A percentile compares a stretch with the other conserved stretches of the same genome.
phyloP scores from a whole-genome alignment of 2,329 filamentous ascomycete genomes.

The Cladosporium austrohemisphaericum region DNA sequence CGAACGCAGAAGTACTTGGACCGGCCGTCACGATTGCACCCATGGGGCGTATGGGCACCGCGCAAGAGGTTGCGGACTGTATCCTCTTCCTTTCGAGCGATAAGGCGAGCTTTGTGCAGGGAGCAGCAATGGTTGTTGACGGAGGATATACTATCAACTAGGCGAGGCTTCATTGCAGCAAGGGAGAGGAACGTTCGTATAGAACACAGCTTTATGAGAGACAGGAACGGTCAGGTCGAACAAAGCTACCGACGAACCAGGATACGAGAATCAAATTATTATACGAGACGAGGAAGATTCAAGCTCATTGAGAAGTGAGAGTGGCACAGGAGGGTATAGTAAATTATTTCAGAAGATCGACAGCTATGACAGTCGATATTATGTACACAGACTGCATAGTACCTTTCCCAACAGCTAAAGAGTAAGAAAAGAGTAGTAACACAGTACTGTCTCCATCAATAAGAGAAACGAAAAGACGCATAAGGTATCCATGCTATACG shows the following conservation, averaged over 20 bases:
- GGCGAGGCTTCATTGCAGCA: neutral
- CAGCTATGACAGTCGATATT: constrained; percentile 12
- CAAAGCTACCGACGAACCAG: neutral
- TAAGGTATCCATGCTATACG: constrained; percentile 18
- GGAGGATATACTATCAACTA: constrained; percentile 46
- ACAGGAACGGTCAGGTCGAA: neutral
- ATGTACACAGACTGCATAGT: constrained; percentile 14
- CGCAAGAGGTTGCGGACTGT: constrained; percentile 47
- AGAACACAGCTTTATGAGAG: neutral
- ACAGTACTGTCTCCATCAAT: constrained; percentile 15
- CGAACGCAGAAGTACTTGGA: constrained; percentile 32
- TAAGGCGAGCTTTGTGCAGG: constrained; percentile 47
- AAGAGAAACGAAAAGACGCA: constrained; percentile 14
- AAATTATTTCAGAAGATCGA: constrained; percentile 15
- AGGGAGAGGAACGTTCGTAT: neutral
- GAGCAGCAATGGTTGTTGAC: constrained; percentile 43
- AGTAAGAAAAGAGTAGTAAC: constrained; percentile 15
- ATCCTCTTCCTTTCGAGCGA: constrained; percentile 45
- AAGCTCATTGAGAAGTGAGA: neutral
- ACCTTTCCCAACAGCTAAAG: constrained; percentile 2
- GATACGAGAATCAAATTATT: neutral
- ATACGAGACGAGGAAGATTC: neutral
- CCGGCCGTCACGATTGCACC: constrained; percentile 32
- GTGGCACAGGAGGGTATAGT: constrained; percentile 6
- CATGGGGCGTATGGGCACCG: constrained; percentile 43